These are phyloP conservation scores for Pythium insidiosum DNA, from an alignment of 352 stramenopile species.

Conservation along the genomic window DNA sequence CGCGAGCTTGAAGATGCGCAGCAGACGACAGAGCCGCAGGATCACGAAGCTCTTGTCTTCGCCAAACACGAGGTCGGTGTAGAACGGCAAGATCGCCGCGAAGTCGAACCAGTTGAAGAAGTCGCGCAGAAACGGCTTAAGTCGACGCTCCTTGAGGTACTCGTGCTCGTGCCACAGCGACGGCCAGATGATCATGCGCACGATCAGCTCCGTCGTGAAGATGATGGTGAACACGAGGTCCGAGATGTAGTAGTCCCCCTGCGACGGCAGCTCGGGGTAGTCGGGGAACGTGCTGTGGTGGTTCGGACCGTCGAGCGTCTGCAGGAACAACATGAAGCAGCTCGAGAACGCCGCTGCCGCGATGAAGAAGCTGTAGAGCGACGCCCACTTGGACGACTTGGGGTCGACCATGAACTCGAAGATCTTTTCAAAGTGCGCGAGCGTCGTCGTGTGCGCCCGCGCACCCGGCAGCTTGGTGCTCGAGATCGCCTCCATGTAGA, in stretches of 20 bases:
- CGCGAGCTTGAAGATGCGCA: conserved; percentile 78
- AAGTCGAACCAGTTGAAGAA: conserved; percentile 84
- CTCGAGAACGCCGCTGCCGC: conserved; percentile 50
- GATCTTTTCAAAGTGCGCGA: conserved; percentile 47
- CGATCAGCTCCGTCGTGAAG: conserved; percentile 61
- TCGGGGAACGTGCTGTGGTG: conserved; percentile 51
- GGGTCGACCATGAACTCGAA: conserved; percentile 73
- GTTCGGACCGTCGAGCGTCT: conserved; percentile 71
- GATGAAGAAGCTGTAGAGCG: conserved; percentile 73
- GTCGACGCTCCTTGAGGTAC: conserved; percentile 49
- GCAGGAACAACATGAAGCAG: conserved; percentile 67
- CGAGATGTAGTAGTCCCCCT: conserved; percentile 43
- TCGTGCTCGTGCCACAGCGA: conserved; percentile 67
- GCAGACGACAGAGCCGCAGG: conserved; percentile 50
- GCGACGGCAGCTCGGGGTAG: conserved; percentile 45
- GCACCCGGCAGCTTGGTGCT: conserved; percentile 16
- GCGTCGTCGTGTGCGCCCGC: conserved; percentile 23
- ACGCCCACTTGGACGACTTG: conserved; percentile 47
- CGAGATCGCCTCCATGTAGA: conserved; percentile 37
- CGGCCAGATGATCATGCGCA: conserved; percentile 65
- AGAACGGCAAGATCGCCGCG: conserved; percentile 61
- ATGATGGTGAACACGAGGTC: conserved; percentile 67
- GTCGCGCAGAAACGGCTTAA: conserved; percentile 61
- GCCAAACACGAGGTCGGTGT: conserved; percentile 62
- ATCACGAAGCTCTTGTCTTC: conserved; percentile 72